Conservation (phyloP, 352 stramenopile species). For the Pythium vanterpoolii region DNA sequence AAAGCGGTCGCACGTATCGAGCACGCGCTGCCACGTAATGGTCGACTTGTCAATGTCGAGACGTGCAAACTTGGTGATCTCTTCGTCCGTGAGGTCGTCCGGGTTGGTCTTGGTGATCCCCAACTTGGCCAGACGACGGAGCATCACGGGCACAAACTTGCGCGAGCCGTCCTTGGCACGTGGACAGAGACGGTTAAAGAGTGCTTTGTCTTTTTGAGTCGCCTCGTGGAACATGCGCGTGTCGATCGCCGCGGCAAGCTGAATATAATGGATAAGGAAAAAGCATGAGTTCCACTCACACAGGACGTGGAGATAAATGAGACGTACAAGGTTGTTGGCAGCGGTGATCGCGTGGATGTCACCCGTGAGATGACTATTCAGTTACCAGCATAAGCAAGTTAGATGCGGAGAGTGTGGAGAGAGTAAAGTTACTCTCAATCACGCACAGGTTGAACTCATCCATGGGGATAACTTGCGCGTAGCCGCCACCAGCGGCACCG, state of each 20-base stretch:
- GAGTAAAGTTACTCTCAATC: neutral
- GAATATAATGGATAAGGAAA: neutral
- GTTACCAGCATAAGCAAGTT: neutral
- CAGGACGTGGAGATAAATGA: neutral
- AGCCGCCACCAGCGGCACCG: constrained; percentile 80
- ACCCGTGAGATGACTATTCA: constrained; percentile 92
- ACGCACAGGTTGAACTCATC: constrained; percentile 98
- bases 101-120: constrained; percentile 92
- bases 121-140: constrained; percentile 93
- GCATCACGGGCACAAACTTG: constrained; percentile 91
- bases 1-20: constrained; percentile 98
- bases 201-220: constrained; percentile 70
- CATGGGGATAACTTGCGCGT: constrained; percentile 94
- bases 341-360: constrained; percentile 99
- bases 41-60: constrained; percentile 95
- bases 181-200: constrained; percentile 86
- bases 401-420: neutral
- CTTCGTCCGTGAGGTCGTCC: constrained; percentile 93
- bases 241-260: constrained; percentile 96
- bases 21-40: constrained; percentile 92
- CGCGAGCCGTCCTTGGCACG: constrained; percentile 76
- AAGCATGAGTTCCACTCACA: neutral
- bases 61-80: constrained; percentile 90
- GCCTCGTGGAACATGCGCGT: constrained; percentile 98
- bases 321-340: constrained; percentile 93